Base-by-base conservation (phyloP, 139 green algal species). In the Chlamydomonas urium region DNA sequence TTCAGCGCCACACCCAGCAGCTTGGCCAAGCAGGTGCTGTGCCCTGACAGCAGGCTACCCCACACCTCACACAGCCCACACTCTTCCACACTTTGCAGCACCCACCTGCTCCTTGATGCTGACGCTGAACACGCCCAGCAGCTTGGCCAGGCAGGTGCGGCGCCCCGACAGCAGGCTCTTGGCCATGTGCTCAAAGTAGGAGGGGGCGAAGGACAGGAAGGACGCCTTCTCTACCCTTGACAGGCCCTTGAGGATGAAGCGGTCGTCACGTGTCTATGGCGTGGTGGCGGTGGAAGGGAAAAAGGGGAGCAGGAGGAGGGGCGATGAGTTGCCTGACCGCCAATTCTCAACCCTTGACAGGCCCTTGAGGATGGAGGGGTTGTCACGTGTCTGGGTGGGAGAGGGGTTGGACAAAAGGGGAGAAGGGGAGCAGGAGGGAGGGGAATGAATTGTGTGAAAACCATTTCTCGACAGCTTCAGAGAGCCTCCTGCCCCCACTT, bases 131-230 rank as follows among this genome's bases (percentile, higher is more conserved):
- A 96, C 70, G n/a, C 93, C 93, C 48, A 98, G 71, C 0, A 98
- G 87, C 80, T 97, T 98, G 72, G 93, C 90, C 33, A 99, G 83
- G 76, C 88, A 94, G 26, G 89, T 95, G 58, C 74, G 68, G 48
- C 67, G 66, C 28, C 80, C 76, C 21, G 66, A 60, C 47, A 71
- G 31, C 17, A 62, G 45, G 61, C 56, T 62, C 34, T 66, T 60
- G 2, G 69, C 80, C 65, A 96, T 81, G 79, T 97, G 87, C 47
- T 85, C 47, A 75, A 99, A 96, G 85, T 98, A 98, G 59, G 80
- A 66, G 2, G 87, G 87, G 3, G 86, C 92, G 82, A 97, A 92
- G 32, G 78, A 82, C 62, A 95, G 77, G 72, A 98, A 97, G 23
- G 85, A 92, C 4, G 66, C 73, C 70, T 84, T 84, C 74, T 84